These are phyloP conservation scores for Lagenidium sp. DNA, from an alignment of 352 stramenopile species.

Conservation along the genomic window DNA sequence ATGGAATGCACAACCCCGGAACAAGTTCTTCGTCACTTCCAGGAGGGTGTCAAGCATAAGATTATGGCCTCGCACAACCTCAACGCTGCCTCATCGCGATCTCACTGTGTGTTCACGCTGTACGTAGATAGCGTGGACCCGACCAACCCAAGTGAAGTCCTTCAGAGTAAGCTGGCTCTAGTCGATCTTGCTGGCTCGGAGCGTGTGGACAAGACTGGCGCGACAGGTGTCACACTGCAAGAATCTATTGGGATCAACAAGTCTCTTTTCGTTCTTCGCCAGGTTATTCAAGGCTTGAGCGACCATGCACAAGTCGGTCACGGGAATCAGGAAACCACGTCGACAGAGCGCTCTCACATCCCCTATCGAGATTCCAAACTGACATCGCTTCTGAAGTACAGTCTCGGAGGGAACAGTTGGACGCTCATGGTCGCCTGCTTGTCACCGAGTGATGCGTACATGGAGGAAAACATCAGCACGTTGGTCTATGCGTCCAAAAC, in stretches of 20 bases:
- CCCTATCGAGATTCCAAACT: slow-evolving; percentile 62
- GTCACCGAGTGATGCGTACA: slow-evolving; percentile 35
- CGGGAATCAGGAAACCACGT: background rate
- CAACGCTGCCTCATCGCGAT: slow-evolving; percentile 41
- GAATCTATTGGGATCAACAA: slow-evolving; percentile 62
- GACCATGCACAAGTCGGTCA: slow-evolving; percentile 15
- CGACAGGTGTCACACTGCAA: slow-evolving; percentile 36
- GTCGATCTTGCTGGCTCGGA: slow-evolving; percentile 61
- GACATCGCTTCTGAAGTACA: slow-evolving; percentile 51
- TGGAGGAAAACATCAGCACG: slow-evolving; percentile 61
- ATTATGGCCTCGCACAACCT: slow-evolving; percentile 52
- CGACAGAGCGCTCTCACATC: slow-evolving; percentile 24
- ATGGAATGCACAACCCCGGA: slow-evolving; percentile 30
- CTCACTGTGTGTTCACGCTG: slow-evolving; percentile 45
- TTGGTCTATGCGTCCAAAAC: slow-evolving; percentile 49
- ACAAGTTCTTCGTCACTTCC: slow-evolving; percentile 37
- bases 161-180: slow-evolving; percentile 42
- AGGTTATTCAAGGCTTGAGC: slow-evolving; percentile 48
- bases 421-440: slow-evolving; percentile 65
- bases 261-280: slow-evolving; percentile 44
- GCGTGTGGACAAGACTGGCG: slow-evolving; percentile 45
- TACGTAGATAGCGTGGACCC: slow-evolving; percentile 42
- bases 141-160: slow-evolving; percentile 20
- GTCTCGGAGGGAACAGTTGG: slow-evolving; percentile 45
- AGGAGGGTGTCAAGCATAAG: slow-evolving; percentile 48